Base-by-base conservation (phyloP, 2,329 filamentous ascomycete genomes). In the Mycosphaerelloides madeirae region DNA sequence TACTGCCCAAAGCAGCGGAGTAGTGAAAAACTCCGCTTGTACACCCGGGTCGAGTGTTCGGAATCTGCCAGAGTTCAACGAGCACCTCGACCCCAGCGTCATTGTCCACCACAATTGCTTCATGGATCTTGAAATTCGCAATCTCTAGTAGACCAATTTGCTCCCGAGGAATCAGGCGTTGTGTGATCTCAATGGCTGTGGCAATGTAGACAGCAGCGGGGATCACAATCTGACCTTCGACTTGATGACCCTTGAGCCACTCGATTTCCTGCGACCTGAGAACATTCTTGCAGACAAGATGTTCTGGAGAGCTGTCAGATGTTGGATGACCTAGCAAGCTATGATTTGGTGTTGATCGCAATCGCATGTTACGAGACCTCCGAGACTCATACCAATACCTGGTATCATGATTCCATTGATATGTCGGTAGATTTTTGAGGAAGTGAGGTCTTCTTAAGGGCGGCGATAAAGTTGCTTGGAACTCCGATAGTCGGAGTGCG, bases 231-330 rank as follows among this genome's bases (percentile, higher is more conserved):
- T 56, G 52, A 11, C 46, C 54, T 19, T 60, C 51, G 8, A 69
- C 49, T 2, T 56, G 43, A 42, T 69, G 66, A 14, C 61, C 62
- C 29, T 44, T 38, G 11, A 66, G 38, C 66, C 65, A 68, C 0
- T 60, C 55, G 1, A 61, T 31, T 16, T 66, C 60, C 1, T 29
- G 37, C 18, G 49, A 37, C 29, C 44, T 48, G 25, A 52, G 13
- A 18, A 52, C 41, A 20, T 54, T 51, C 6, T 41, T 33, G 49
- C 51, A 54, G 7, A 46, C 46, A 38, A 52, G 44, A 19, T 50
- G 44, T 9, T 49, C 34, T 7, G 50, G 46, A 18, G 44, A 44
- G 29, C 50, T 46, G 19, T 50, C 52, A 34, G 44, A 35, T n/a
- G 44, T 39, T 14, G 44, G 46, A 25, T 42, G 41, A 15, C 49